Evolutionary conservation across 768 basidiomycete species (phyloP).

Genomic region (Myochromella boudieri): DNA sequence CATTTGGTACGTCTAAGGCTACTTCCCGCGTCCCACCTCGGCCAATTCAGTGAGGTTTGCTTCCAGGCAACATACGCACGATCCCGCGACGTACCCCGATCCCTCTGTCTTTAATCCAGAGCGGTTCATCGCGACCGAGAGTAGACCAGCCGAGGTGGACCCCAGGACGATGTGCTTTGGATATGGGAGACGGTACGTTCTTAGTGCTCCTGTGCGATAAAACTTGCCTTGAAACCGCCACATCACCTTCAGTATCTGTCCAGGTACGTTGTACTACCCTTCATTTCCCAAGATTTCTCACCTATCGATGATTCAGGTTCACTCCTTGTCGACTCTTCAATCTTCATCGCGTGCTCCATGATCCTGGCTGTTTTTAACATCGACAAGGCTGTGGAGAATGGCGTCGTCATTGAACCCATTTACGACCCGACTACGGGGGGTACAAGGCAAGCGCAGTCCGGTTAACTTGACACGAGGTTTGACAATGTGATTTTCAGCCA

Average conservation of each 20-base stretch:
- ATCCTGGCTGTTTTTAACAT: constrained; percentile 27
- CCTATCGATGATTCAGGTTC: too few species aligned
- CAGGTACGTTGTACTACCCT: too few species aligned
- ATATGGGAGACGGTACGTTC: constrained; percentile 39
- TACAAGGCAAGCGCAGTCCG: constrained; percentile 18
- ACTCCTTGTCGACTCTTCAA: constrained; percentile 26
- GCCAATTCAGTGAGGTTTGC: not conserved
- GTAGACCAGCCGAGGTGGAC: constrained; percentile 28
- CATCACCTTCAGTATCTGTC: not conserved
- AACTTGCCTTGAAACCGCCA: not conserved
- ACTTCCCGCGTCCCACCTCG: too few species aligned
- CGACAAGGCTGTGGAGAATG: constrained; percentile 20
- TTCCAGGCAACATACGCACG: constrained; percentile 23
- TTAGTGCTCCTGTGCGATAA: not conserved
- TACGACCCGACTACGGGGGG: too few species aligned
- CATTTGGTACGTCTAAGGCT: constrained; percentile 17
- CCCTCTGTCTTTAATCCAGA: constrained; percentile 33
- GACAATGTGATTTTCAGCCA: constrained; percentile 17
- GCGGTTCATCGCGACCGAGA: constrained; percentile 29
- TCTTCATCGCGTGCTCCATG: constrained; percentile 27
- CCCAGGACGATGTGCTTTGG: constrained; percentile 42
- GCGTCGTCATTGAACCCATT: constrained; percentile 29
- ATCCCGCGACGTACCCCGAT: constrained; percentile 20
- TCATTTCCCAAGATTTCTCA: too few species aligned
- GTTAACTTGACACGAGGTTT: not conserved